Base-by-base conservation (phyloP, 2,329 filamentous ascomycete genomes). In the Ophiosphaerella narmari region DNA sequence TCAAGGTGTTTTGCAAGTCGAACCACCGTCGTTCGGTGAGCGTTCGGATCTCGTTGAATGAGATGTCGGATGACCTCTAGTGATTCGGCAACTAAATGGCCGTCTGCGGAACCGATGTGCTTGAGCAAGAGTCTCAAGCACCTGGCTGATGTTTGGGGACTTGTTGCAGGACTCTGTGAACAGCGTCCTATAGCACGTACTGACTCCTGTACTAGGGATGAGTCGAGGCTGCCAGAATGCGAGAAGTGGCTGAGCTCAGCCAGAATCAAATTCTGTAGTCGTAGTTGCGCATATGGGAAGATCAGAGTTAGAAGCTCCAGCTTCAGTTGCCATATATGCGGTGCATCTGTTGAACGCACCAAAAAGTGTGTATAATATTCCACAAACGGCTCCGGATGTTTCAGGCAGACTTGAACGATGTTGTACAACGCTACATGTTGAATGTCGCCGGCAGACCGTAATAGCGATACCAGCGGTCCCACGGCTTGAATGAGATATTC, bases 201-300 rank as follows among this genome's bases (percentile, higher is more conserved):
- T 33, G 91, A 90, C 70, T 97, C 93, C 23, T 89, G 86, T 26
- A 97, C 90, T 9, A 97, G 80, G 1, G 86, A 82, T 54, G 88
- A 86, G 69, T 96, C 87, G 11, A 84, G 76, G 72, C 80, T 86
- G 52, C 87, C 85, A 0, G 97, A 97, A 74, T 97, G 93, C 62
- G 96, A 92, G 13, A 97, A 97, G 75, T 97, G 93, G 66, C 96
- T 92, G 5, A 99, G 81, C 70, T 99, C 94, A 59, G 89, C 92
- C 43, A 99, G 81, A 39, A 97, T 90, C 6, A 99, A 81, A 48
- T 89, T 89, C 72, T 96, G 95, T 51, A 89, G 78, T 51, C 90
- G 86, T 8, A 83, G 72, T 5, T 87, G 86, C 57, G 87, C 87
- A 67, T 96, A 83, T 0, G 93, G 91, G 64, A 97, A 99, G 59